A percentile compares a stretch with the other conserved stretches of the same genome.
Conservation (phyloP, 2,329 filamentous ascomycete genomes). For the Ophiocordyceps australis region DNA sequence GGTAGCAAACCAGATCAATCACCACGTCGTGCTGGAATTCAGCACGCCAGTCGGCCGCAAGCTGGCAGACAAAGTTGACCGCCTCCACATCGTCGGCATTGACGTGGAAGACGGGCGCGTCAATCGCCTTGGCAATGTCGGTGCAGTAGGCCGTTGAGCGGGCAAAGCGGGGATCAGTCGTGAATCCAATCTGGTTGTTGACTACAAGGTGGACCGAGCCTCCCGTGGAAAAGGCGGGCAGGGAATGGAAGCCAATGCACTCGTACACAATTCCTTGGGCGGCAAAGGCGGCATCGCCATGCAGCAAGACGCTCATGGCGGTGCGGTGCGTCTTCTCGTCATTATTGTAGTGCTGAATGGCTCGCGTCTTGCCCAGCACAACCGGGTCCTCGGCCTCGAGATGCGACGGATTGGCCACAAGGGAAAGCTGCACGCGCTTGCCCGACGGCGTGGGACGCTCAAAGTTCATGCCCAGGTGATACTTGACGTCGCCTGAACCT, state of each 20-base stretch:
- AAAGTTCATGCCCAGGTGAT: slow-evolving; percentile 99
- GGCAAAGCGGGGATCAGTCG: slow-evolving; percentile 91
- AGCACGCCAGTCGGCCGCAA: slow-evolving; percentile 93
- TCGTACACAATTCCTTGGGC: slow-evolving; percentile 97
- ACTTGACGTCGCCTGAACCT: slow-evolving; percentile 97
- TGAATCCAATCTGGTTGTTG: slow-evolving; percentile 99
- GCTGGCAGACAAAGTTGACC: slow-evolving; percentile 93
- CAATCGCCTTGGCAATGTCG: slow-evolving; percentile 96
- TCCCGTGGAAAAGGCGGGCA: slow-evolving; percentile 91
- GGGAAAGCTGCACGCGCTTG: slow-evolving; percentile 96
- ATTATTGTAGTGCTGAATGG: slow-evolving; percentile 97
- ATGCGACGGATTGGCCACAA: slow-evolving; percentile 97
- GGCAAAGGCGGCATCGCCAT: slow-evolving; percentile 94
- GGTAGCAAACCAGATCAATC: slow-evolving; percentile 96
- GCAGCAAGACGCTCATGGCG: slow-evolving; percentile 89
- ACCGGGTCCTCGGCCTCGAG: slow-evolving; percentile 96
- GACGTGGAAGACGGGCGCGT: slow-evolving; percentile 97
- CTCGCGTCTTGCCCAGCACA: slow-evolving; percentile 90
- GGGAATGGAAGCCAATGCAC: slow-evolving; percentile 90
- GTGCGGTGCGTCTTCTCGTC: slow-evolving; percentile 78
- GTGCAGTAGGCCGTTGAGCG: slow-evolving; percentile 98
- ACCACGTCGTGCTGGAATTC: slow-evolving; percentile 98
- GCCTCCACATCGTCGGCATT: slow-evolving; percentile 98
- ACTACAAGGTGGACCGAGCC: slow-evolving; percentile 94
- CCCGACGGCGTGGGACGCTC: slow-evolving; percentile 95